Evolutionary conservation across 176 grass and related monocot species (phyloP), one percentile per base, ranked within the genome.

Genomic region (Oryza brachyantha): DNA sequence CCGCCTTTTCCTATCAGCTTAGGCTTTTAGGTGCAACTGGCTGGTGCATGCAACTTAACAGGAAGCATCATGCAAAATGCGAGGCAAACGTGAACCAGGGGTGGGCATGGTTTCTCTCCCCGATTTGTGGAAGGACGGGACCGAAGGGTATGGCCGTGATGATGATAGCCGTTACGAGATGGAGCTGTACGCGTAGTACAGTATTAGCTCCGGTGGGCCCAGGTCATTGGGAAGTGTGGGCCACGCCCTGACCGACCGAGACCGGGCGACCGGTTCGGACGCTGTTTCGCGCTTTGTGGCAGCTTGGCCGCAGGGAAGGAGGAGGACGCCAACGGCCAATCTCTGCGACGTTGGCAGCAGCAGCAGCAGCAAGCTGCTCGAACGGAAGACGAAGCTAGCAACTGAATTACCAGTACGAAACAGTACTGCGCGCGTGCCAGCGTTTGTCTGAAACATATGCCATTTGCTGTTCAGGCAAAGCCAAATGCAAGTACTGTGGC

Each of bases 221-320:
- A 24, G 55, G 25, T 34, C 19, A 24, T 85, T 10, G 83, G 68
- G 59, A 29, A n/a, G 41, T 59, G 84, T 59, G 84, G 46, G 84
- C 84, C 69, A 67, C 69, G 40, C 16, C 40, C 43, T 27, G 42
- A 26, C 45, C 38, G 52, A 24, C 57, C 59, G 60, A 66, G 70
- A 39, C 69, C n/a, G 3, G 68, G 36, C 25, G 60, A 58, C 43
- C 68, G 35, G 83, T 85, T 52, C 8, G 58, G 66, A 13, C 13
- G 83, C 66, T 21, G 80, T 50, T 22, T 4, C 11, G 72, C 46
- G 52, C 52, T 57, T 57, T 57, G 52, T 24, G 13, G 52, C 52
- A 57, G 35, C 58, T 85, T 85, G 72, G 83, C 75, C n/a, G n/a
- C n/a, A n/a, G n/a, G n/a, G n/a, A 79, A 57, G 27, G 52, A 26